Conservation (phyloP, 2,329 filamentous ascomycete species). For the Trichoderma simmonsii region DNA sequence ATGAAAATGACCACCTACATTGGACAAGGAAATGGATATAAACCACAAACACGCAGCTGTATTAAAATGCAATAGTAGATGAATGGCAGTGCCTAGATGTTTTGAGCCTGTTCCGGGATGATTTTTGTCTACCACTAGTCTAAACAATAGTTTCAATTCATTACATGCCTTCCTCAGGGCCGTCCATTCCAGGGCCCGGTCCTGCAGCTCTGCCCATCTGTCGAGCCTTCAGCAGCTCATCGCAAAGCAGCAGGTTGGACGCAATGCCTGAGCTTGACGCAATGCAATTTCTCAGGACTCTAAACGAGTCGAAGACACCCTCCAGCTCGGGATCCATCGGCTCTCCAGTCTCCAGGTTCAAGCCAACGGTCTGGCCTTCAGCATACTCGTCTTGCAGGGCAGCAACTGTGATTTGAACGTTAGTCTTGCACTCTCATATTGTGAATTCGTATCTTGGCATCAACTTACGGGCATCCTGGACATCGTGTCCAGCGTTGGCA, state of each 20-base stretch:
- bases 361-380: slow-evolving; percentile 80
- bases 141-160: slow-evolving; percentile 33
- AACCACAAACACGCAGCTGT: not conserved
- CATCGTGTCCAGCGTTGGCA: slow-evolving; percentile 92
- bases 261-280: slow-evolving; percentile 94
- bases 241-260: slow-evolving; percentile 89
- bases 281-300: slow-evolving; percentile 88
- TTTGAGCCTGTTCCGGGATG: slow-evolving; percentile 24
- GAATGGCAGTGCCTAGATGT: not conserved
- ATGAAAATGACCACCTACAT: not conserved
- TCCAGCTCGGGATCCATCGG: slow-evolving; percentile 93
- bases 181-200: slow-evolving; percentile 64
- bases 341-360: slow-evolving; percentile 82
- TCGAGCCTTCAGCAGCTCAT: slow-evolving; percentile 94
- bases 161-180: slow-evolving; percentile 52
- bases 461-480: slow-evolving; percentile 85
- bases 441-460: not conserved
- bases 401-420: slow-evolving; percentile 58
- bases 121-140: slow-evolving; percentile 39
- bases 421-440: slow-evolving; percentile 15
- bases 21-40: not conserved
- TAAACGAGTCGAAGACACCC: slow-evolving; percentile 94
- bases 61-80: not conserved
- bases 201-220: slow-evolving; percentile 77
- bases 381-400: slow-evolving; percentile 79